Base-by-base conservation (phyloP, 108 stramenopile species). In the Pseudonitzschia delicatissima region DNA sequence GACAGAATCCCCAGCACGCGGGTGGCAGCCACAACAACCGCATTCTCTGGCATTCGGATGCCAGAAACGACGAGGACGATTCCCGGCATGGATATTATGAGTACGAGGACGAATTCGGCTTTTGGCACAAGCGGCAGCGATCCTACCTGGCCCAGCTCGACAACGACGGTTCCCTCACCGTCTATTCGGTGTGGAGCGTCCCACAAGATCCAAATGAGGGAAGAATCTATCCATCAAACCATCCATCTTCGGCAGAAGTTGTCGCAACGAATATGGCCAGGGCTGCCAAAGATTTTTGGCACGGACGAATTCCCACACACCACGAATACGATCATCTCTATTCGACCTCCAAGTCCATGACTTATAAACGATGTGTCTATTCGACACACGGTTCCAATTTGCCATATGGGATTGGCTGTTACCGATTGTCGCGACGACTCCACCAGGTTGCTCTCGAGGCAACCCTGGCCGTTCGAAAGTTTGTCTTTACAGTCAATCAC, bases 101-200 rank as follows among this genome's bases (percentile, higher is more conserved):
- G n/a, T 69, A 74, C 57, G 58, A 76, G 25, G 49, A 57, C 27
- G 65, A 70, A 48, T 66, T 26, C 31, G 45, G 64, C 28, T 69
- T 73, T 23, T 34, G 72, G 39, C 57, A 64, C 0, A 45, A 64
- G 8, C 44, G 57, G 12, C 77, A 70, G 62, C 65, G n/a, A n/a
- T 21, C 64, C 1, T 87, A 84, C 55, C 66, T 86, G 74, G 82
- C 85, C 2, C 78, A 84, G 45, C 57, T 92, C 47, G 90, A 88
- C 63, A 79, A 87, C 49, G 90, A 92, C 66, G 90, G 90, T 17
- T 74, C 81, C 0, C 72, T 92, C 26, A 80, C 80, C 3, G 80
- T 92, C n/a, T 92, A 92, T 48, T 50, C 72, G 31, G 69, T 73
- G 17, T 63, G 72, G 68, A 48, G 26, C 31, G 18, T 66, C 8